Conservation (phyloP, 2,329 filamentous ascomycete species). For the Drechslerella coelobrocha region DNA sequence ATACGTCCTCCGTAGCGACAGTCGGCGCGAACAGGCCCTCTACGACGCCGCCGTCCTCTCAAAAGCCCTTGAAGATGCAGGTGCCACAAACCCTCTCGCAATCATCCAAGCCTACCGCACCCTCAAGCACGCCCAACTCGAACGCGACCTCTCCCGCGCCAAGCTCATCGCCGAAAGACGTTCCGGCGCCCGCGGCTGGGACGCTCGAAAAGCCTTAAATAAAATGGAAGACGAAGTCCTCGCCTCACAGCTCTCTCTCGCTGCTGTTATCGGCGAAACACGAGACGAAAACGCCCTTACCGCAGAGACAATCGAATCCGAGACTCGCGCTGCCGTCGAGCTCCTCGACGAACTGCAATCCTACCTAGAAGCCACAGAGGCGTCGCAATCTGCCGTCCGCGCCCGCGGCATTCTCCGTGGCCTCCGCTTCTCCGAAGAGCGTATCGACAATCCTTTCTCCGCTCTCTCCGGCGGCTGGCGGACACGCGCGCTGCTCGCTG, state of each 20-base stretch:
- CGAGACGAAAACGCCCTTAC: slow-evolving; percentile 63
- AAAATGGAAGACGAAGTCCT: slow-evolving; percentile 72
- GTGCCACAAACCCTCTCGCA: slow-evolving; percentile 65
- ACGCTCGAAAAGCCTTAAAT: slow-evolving; percentile 76
- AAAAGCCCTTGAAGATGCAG: slow-evolving; percentile 66
- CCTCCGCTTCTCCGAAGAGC: slow-evolving; percentile 72
- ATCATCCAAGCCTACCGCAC: slow-evolving; percentile 68
- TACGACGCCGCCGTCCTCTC: slow-evolving; percentile 62
- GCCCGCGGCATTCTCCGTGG: slow-evolving; percentile 72
- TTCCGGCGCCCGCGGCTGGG: slow-evolving; percentile 76
- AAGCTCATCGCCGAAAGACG: slow-evolving; percentile 76
- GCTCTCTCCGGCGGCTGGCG: slow-evolving; percentile 79
- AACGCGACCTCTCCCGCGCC: slow-evolving; percentile 70
- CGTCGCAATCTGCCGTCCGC: slow-evolving; percentile 34
- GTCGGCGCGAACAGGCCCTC: slow-evolving; percentile 55
- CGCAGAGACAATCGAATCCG: slow-evolving; percentile 65
- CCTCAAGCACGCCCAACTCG: slow-evolving; percentile 69
- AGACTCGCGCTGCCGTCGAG: slow-evolving; percentile 73
- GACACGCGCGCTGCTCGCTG: slow-evolving; percentile 72
- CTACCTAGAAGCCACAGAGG: slow-evolving; percentile 66
- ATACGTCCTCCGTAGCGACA: slow-evolving; percentile 68
- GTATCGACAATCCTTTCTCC: slow-evolving; percentile 67
- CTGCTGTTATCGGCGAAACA: slow-evolving; percentile 60
- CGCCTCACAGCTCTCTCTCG: slow-evolving; percentile 63
- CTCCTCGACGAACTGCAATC: slow-evolving; percentile 73